Conservation (phyloP, 1,139 yeast genomes). For the Groenewaldozyma auringiensis region DNA sequence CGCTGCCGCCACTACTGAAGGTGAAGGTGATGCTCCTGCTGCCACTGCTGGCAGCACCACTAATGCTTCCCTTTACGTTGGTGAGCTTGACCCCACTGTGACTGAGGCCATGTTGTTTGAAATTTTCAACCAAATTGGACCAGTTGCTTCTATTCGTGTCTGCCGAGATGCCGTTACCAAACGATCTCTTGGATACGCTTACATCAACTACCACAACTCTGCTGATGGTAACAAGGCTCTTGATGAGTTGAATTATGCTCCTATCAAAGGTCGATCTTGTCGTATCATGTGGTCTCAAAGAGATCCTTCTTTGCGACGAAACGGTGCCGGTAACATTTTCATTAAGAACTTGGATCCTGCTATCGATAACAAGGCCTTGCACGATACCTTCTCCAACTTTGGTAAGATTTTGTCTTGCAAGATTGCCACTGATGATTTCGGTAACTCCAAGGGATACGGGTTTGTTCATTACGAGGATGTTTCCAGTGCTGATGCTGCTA, state of each 20-base stretch:
- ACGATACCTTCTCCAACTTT: conserved; percentile 95
- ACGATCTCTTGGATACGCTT: conserved; percentile 96
- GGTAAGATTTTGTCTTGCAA: conserved; percentile 95
- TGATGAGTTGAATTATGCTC: conserved; percentile 90
- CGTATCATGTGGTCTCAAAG: conserved; percentile 99
- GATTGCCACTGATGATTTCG: conserved; percentile 92
- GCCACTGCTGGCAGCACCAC: conserved; percentile 27
- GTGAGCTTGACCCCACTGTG: conserved; percentile 89
- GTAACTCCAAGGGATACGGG: conserved; percentile 93
- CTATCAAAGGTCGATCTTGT: conserved; percentile 93
- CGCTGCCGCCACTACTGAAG: conserved; percentile 19
- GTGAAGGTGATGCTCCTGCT: conserved; percentile 30
- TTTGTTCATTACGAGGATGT: conserved; percentile 94
- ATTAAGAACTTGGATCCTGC: conserved; percentile 98
- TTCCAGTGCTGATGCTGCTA: conserved; percentile 91
- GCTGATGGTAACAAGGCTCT: conserved; percentile 92
- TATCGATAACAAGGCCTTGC: conserved; percentile 97
- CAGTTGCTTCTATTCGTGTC: conserved; percentile 93
- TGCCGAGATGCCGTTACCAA: conserved; percentile 98
- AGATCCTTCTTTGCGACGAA: conserved; percentile 93
- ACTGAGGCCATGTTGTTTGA: conserved; percentile 94
- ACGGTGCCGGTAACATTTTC: conserved; percentile 95
- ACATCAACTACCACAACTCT: conserved; percentile 87
- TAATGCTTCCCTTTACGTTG: conserved; percentile 91
- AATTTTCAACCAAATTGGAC: conserved; percentile 90